Evolutionary conservation across 352 stramenopile species (phyloP).

Genomic region (Phytophthora citricola): DNA sequence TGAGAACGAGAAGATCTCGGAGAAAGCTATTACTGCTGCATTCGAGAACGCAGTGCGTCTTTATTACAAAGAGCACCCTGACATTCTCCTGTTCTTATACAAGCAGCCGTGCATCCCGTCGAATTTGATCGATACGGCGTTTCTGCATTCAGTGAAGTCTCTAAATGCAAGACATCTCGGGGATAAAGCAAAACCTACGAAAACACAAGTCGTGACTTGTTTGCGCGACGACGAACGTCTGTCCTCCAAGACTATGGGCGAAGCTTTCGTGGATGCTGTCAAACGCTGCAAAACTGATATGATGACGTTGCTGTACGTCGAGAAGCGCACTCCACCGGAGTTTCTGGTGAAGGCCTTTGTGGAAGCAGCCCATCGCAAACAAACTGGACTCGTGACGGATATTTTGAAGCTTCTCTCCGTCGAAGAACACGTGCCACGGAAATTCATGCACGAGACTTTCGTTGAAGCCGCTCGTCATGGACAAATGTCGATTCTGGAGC

Average conservation of each 20-base stretch:
- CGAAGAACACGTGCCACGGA: neutral
- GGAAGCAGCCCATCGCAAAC: slow-evolving; percentile 4
- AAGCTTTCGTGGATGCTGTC: neutral
- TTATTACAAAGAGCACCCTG: neutral
- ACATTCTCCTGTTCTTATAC: neutral
- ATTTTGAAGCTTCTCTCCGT: neutral
- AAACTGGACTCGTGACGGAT: neutral
- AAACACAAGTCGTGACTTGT: neutral
- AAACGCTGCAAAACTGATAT: neutral
- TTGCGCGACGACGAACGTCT: slow-evolving; percentile 1
- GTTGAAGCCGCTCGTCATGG: slow-evolving; percentile 3
- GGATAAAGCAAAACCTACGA: no score
- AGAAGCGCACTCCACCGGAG: neutral
- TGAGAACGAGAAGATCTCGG: slow-evolving; percentile 4
- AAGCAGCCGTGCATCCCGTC: neutral
- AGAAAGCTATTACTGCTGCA: neutral
- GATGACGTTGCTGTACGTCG: neutral
- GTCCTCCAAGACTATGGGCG: neutral
- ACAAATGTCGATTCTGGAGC: slow-evolving; percentile 1
- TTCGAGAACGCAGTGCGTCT: neutral
- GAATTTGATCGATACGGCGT: slow-evolving; percentile 1
- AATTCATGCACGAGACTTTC: slow-evolving; percentile 8
- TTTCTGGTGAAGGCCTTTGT: slow-evolving; percentile 1
- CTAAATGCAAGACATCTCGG: no score
- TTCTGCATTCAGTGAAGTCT: neutral